Evolutionary conservation across 257 asterid species (phyloP), one percentile per base, ranked within the genome.

Genomic region (Jacaranda mimosifolia): DNA sequence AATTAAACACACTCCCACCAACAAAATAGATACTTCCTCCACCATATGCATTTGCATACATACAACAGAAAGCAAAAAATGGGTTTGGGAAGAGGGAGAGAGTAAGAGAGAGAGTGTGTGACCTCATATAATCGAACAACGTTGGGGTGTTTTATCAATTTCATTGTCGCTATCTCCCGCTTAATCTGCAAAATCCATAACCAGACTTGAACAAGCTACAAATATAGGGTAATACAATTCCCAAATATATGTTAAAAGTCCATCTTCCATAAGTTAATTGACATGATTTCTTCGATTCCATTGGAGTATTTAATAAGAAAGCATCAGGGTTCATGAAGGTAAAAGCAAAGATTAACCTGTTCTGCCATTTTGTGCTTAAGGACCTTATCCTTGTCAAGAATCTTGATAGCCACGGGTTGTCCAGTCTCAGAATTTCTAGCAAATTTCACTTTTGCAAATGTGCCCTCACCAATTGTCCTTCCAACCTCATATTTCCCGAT

Each of bases 291-390:
- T 63, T 71, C 65, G 63, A 58, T 19, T 26, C 39, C 66, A 42
- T 32, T 3, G 5, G 51, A 65, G 40, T 15, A 58, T 36, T 36
- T 35, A 19, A 35, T 8, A 21, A 45, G 11, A 17, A 18, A 52
- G 36, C 42, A 1, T 32, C 49, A 7, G 73, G 52, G 68, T 48
- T 19, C 10, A 36, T 7, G 17, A 55, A 63, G 63, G 46, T 32
- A 49, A 52, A 68, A 48, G n/a, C 43, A 60, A 69, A 69, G 13
- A 79, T 77, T 76, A 35, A 89, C 98, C 97, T 94, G 97, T 80
- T 94, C 98, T 4, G 98, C 93, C 93, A 94, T 87, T 87, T 91
- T 94, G 90, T 94, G 92, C 83, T 92, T 94, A 7, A 94, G 97
- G 85, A 94, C 95, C 83, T 91, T 94, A 74, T 92, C 97, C 86